A percentile compares a stretch with the other conserved stretches of the same genome.
Evolutionary conservation across 176 grass and related monocot species (phyloP).

Genomic region (Poa pratensis): DNA sequence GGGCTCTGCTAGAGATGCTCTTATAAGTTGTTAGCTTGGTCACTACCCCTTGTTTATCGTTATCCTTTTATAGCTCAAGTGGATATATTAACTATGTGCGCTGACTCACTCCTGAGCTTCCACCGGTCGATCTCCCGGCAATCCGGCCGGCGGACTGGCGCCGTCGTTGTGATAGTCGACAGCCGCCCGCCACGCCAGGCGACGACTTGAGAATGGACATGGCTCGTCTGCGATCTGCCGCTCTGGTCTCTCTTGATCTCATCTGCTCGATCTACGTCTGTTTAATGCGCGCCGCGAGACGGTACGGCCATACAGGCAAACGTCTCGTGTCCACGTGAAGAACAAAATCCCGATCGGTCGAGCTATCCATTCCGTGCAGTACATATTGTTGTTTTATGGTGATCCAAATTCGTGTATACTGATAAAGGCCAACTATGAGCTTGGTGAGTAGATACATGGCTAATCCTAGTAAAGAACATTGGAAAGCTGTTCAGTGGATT

Average conservation of each 20-base stretch:
- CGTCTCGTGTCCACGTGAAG: background rate
- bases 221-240: no score
- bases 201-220: background rate
- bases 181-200: background rate
- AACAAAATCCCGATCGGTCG: background rate
- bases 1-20: no score
- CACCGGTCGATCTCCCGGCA: background rate
- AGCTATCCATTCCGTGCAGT: background rate
- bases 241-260: background rate
- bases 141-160: background rate
- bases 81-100: background rate
- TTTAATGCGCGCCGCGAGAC: background rate
- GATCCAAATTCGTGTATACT: no score
- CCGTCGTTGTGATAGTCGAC: background rate
- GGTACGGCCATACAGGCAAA: background rate
- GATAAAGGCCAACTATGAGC: no score
- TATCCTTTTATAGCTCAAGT: background rate
- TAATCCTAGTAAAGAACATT: no score
- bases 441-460: no score
- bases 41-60: background rate
- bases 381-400: background rate
- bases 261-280: background rate
- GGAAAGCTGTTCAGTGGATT: no score
- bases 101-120: constrained; percentile 12
- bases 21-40: no score